Evolutionary conservation across 2,329 filamentous ascomycete species (phyloP).

Genomic region (Fusarium xyrophilum): DNA sequence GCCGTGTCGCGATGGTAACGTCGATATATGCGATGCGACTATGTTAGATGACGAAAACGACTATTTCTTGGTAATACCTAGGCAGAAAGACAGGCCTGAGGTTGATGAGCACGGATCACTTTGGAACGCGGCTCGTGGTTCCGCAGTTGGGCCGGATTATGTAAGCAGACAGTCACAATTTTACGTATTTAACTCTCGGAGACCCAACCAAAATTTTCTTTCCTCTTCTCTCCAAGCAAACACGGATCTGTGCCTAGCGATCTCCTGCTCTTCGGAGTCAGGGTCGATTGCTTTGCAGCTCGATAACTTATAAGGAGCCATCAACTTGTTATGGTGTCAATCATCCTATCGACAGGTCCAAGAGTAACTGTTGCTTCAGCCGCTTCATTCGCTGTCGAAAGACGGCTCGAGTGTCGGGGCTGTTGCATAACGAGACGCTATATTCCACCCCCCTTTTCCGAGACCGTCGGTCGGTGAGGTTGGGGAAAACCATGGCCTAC

Average conservation of each 20-base stretch:
- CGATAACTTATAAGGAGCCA: constrained; percentile 83
- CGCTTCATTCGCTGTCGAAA: constrained; percentile 71
- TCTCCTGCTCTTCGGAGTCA: constrained; percentile 68
- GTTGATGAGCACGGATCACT: constrained; percentile 32
- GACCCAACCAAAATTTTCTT: constrained; percentile 44
- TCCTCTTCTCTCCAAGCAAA: constrained; percentile 49
- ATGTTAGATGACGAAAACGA: background rate
- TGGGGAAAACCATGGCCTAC: constrained; percentile 84
- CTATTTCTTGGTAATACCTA: background rate
- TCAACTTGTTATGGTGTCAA: constrained; percentile 76
- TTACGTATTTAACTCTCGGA: constrained; percentile 17
- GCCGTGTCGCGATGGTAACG: constrained; percentile 4
- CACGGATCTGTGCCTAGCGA: constrained; percentile 85
- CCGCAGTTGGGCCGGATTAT: constrained; percentile 17
- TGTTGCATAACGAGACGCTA: constrained; percentile 68
- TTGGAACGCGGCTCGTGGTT: background rate
- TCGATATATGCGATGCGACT: background rate
- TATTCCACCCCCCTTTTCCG: constrained; percentile 90
- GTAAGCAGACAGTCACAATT: background rate
- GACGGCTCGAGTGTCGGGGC: constrained; percentile 69
- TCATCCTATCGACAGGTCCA: constrained; percentile 95
- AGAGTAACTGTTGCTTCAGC: constrained; percentile 72
- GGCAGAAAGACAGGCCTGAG: constrained; percentile 7
- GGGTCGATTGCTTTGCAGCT: constrained; percentile 85
- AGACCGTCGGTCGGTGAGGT: constrained; percentile 90